These are phyloP conservation scores for Yarrowia sp. DNA, from an alignment of 805 yeast species.

Conservation along the genomic window DNA sequence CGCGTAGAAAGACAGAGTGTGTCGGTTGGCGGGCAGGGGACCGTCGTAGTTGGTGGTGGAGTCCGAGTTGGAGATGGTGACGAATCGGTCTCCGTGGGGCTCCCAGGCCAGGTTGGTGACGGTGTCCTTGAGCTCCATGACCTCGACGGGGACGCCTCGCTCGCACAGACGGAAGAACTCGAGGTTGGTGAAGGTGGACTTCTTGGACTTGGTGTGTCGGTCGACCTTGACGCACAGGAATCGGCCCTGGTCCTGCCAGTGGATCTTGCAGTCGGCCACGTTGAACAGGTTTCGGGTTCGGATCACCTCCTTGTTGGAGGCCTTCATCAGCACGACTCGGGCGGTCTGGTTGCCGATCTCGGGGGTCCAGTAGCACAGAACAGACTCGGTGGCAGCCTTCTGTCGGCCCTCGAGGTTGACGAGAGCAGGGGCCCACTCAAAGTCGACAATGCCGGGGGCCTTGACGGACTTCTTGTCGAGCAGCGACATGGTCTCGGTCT, in stretches of 20 bases:
- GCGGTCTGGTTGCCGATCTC: constrained; percentile 91
- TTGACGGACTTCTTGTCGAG: constrained; percentile 83
- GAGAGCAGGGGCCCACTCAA: constrained; percentile 92
- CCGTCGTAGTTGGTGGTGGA: constrained; percentile 30
- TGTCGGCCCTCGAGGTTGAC: constrained; percentile 59
- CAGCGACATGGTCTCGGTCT: constrained; percentile 70
- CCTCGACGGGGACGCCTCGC: constrained; percentile 91
- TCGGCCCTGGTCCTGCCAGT: constrained; percentile 89
- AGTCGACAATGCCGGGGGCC: constrained; percentile 81
- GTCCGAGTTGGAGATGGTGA: constrained; percentile 65
- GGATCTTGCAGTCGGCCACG: constrained; percentile 83
- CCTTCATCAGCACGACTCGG: constrained; percentile 83
- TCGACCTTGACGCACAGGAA: constrained; percentile 91
- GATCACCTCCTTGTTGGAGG: constrained; percentile 76
- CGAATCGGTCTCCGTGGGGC: constrained; percentile 85
- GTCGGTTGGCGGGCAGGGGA: constrained; percentile 40
- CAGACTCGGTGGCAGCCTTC: constrained; percentile 48
- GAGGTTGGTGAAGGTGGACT: constrained; percentile 84
- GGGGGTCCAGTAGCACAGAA: constrained; percentile 94
- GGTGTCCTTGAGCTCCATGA: constrained; percentile 86
- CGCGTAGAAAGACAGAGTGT: constrained; percentile 75
- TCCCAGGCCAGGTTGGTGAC: constrained; percentile 93
- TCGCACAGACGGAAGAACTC: constrained; percentile 87
- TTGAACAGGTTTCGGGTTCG: constrained; percentile 94
- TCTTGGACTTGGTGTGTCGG: constrained; percentile 93